Evolutionary conservation across 2,329 filamentous ascomycete genomes (phyloP).

Genomic region (Colletotrichum australisinense): DNA sequence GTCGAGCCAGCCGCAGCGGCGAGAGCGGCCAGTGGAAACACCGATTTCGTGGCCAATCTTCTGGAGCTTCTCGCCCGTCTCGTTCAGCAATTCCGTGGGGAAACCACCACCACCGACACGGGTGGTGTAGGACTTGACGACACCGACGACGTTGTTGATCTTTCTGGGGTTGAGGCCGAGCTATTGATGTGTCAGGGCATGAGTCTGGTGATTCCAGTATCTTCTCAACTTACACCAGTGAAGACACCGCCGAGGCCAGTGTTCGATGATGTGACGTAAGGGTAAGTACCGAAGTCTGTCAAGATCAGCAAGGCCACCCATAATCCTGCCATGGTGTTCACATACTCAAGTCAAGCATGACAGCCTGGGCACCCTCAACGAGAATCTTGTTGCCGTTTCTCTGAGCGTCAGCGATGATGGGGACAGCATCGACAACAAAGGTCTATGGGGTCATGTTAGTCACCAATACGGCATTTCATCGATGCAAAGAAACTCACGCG

Average conservation of each 20-base stretch:
- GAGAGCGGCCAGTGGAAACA: conserved; percentile 67
- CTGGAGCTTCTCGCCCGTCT: conserved; percentile 59
- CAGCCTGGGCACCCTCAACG: conserved; percentile 73
- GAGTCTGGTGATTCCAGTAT: not conserved
- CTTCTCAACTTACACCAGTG: conserved; percentile 19
- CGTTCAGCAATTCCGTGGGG: conserved; percentile 68
- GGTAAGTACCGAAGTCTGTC: conserved; percentile 64
- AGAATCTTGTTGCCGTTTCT: conserved; percentile 69
- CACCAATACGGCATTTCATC: too few relatives aligned
- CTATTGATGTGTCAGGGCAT: not conserved
- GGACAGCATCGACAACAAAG: conserved; percentile 75
- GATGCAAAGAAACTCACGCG: not conserved
- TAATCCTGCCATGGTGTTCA: too few relatives aligned
- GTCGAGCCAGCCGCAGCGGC: conserved; percentile 64
- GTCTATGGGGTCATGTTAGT: not conserved
- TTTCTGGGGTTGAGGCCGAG: conserved; percentile 71
- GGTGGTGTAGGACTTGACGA: conserved; percentile 78
- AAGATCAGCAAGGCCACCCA: not conserved
- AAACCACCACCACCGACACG: conserved; percentile 73
- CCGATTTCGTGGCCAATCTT: conserved; percentile 52
- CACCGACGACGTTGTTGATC: conserved; percentile 70
- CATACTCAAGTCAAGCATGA: conserved; percentile 68
- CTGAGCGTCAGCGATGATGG: conserved; percentile 72
- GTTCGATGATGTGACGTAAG: conserved; percentile 45
- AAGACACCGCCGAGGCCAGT: conserved; percentile 37